Evolutionary conservation across 2,329 filamentous ascomycete genomes (phyloP), one percentile per base, ranked within the genome.

Genomic region (Colletotrichum horii): DNA sequence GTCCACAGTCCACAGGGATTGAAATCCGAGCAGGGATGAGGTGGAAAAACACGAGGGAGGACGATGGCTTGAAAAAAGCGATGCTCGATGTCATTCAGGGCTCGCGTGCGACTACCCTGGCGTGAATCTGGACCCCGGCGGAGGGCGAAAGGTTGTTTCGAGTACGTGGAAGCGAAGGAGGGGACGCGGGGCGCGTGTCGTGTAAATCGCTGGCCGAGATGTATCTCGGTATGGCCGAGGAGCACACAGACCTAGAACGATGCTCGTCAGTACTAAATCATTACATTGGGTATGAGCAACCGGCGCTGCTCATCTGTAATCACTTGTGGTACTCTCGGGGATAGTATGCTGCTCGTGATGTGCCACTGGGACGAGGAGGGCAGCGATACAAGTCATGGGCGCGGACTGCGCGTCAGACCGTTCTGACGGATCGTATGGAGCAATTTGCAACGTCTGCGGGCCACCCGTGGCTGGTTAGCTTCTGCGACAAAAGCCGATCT

Each of bases 1-100:
- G 73, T 58, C 64, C 34, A 73, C 73, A 64, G 73, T 64, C 70
- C 34, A 73, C 70, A 64, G 73, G 67, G 28, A 68, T 52, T 32
- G 43, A 34, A 75, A 30, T 38, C 56, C 73, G 73, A 56, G 43
- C 73, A 73, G 70, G 73, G 70, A 67, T 75, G 26, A 19, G 26
- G 56, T 52, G 61, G 30, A 56, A 71, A 70, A 65, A 43, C 22
- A 66, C 60, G 6, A 15, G 1, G 15, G 15, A 7, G 34, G 6
- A 8, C 34, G 3, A 36, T 16, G 15, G 34, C 15, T 4, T 38
- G 15, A 4, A 16, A 1, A 16, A 16, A 6, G 8, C 7, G 8
- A 3, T 4, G 30, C 34, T 38, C 34, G 8, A 38, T 19, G 8
- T 8, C 16, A 38, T 9, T 0, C 2, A 9, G 8, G 4, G 36